Conservation (phyloP, 345 rosid species). For the Barbarea vulgaris region DNA sequence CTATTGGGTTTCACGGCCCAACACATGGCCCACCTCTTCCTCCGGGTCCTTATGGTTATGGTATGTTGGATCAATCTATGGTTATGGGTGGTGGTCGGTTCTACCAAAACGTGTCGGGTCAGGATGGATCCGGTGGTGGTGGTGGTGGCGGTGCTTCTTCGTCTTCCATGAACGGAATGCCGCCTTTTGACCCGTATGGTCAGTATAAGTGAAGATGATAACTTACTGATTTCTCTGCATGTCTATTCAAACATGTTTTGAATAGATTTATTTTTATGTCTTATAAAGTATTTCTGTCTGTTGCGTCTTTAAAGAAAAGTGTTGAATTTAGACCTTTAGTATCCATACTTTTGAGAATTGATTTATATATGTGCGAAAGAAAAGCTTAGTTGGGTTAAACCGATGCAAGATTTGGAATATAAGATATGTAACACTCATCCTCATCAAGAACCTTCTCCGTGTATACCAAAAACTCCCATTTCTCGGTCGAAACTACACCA, state of each 20-base stretch:
- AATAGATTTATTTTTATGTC: conserved; percentile 6
- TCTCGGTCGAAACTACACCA: background rate
- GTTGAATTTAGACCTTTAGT: background rate
- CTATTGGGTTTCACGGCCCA: conserved; percentile 28
- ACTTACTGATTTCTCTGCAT: background rate
- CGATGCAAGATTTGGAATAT: no score
- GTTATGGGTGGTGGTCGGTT: conserved; percentile 37
- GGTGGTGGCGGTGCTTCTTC: conserved; percentile 6
- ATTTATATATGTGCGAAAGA: background rate
- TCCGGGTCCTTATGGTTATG: conserved; percentile 31
- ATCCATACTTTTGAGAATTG: background rate
- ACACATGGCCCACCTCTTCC: conserved; percentile 6
- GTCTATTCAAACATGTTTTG: conserved; percentile 16
- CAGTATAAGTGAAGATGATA: conserved; percentile 35
- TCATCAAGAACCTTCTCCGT: background rate
- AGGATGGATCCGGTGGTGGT: conserved; percentile 30
- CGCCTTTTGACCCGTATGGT: conserved; percentile 35
- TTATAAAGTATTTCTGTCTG: conserved; percentile 21
- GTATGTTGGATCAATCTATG: conserved; percentile 35
- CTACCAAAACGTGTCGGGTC: conserved; percentile 36
- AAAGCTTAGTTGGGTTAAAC: no score
- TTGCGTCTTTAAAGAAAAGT: background rate
- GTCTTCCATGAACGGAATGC: conserved; percentile 32
- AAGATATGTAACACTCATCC: background rate
- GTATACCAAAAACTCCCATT: background rate